Base-by-base conservation (phyloP, 2,329 filamentous ascomycete species). In the Neopestalotiopsis clavispora region DNA sequence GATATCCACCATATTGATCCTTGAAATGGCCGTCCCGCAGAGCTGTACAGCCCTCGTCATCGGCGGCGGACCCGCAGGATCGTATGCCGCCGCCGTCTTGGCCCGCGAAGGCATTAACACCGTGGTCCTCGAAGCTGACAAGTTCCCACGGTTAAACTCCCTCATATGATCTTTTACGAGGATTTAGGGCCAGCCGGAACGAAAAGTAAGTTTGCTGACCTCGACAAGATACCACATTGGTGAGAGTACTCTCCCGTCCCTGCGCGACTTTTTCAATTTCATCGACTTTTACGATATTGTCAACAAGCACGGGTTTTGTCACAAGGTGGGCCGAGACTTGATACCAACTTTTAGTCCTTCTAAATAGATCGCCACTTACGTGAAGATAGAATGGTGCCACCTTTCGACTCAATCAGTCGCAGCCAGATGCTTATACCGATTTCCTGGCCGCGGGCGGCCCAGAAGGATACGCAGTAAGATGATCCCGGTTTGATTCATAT, bases 31-130 rank as follows among this genome's bases (percentile, higher is more conserved):
- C 4, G 23, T 28, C 23, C 23, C 23, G 23, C 23, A 28, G 3
- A 28, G 23, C 23, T 28, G 23, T 28, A 28, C 23, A 28, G 82
- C 84, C 0, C 75, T 84, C 1, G 80, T 85, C 6, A 71, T 84
- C 1, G 83, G 83, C 4, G 83, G 81, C 28, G 84, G 84, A 4
- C 84, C 84, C 5, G 82, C 73, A 0, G 83, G 84, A 2, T 85
- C 84, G 0, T 86, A 84, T 67, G 69, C 82, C 1, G 82, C 84
- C 4, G 71, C 79, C 0, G 80, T 73, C 0, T 73, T 86, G 5
- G 83, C 83, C 1, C 79, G 83, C 0, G 84, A 86, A 70, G 83
- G 81, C 2, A 72, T 86, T 13, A 80, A 84, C 62, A 73, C 75
- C 12, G 82, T 85, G 3, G 56, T 85, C 0, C 72, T 86, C 4